phyloP scores from a whole-genome alignment of 1,284 basidiomycete species.

The Ceratobasidium sp. region DNA sequence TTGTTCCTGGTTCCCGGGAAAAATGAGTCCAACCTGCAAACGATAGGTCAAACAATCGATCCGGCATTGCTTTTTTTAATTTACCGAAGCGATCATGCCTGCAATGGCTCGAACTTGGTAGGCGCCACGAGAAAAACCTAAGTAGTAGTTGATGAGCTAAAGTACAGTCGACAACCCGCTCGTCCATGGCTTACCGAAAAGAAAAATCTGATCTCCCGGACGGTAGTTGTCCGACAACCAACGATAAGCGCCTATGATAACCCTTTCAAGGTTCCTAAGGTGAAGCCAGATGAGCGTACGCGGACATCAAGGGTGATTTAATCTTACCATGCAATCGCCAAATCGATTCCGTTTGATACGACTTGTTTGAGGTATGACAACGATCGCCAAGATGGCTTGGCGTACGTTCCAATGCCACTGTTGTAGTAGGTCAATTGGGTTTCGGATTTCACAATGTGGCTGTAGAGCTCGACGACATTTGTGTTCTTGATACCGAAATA shows the following conservation, averaged over 20 bases:
- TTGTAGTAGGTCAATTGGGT: constrained; percentile 45
- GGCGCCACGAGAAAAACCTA: constrained; percentile 63
- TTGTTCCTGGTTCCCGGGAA: constrained; percentile 55
- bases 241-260: constrained; percentile 45
- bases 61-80: too few species aligned
- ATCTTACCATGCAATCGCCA: constrained; percentile 44
- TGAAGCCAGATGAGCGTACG: neutral
- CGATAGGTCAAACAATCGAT: neutral
- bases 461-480: constrained; percentile 10
- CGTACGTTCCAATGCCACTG: constrained; percentile 46
- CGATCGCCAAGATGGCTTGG: constrained; percentile 22
- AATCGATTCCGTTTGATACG: constrained; percentile 14
- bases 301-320: neutral
- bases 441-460: neutral
- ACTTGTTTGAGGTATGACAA: constrained; percentile 2
- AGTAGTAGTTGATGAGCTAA: too few species aligned
- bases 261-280: constrained; percentile 43
- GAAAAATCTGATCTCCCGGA: constrained; percentile 43
- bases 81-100: constrained; percentile 59
- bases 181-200: constrained; percentile 34
- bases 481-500: neutral
- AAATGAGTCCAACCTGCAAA: constrained; percentile 54
- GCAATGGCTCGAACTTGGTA: constrained; percentile 61
- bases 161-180: too few species aligned
- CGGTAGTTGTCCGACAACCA: constrained; percentile 46